Percentiles rank a stretch among this genome's conserved stretches.
Conservation (phyloP, 2,329 filamentous ascomycete genomes). For the Tolypocladium capitatum region DNA sequence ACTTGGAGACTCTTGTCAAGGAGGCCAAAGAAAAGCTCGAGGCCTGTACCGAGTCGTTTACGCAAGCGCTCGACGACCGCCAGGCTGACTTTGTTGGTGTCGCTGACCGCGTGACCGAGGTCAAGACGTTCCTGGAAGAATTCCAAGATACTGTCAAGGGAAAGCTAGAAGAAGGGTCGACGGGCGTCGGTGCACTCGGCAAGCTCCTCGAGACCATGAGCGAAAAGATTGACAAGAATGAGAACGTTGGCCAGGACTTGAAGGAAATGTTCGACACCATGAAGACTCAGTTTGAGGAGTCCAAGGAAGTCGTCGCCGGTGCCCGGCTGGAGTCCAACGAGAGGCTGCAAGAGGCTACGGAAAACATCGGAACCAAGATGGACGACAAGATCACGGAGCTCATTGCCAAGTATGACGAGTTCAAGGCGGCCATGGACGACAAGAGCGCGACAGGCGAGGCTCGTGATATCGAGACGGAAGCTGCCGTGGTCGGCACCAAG, state of each 20-base stretch:
- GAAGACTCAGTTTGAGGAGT: conserved; percentile 77
- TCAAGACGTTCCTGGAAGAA: conserved; percentile 65
- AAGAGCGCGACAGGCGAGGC: conserved; percentile 62
- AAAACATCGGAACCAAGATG: conserved; percentile 40
- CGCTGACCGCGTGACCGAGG: conserved; percentile 62
- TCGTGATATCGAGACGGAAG: conserved; percentile 58
- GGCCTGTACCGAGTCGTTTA: conserved; percentile 56
- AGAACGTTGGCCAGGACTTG: conserved; percentile 46
- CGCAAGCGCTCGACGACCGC: conserved; percentile 69
- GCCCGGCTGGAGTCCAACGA: conserved; percentile 75
- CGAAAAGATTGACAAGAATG: conserved; percentile 46
- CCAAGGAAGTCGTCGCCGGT: conserved; percentile 64
- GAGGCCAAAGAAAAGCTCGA: conserved; percentile 58
- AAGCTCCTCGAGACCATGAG: conserved; percentile 55
- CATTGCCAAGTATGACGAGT: conserved; percentile 77
- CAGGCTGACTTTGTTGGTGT: conserved; percentile 73
- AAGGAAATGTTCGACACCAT: conserved; percentile 63
- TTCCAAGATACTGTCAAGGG: conserved; percentile 64
- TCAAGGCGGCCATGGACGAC: conserved; percentile 60
- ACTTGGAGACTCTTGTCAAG: conserved; percentile 54
- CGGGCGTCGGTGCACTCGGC: conserved; percentile 59
- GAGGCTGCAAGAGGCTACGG: conserved; percentile 50
- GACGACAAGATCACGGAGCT: conserved; percentile 61
- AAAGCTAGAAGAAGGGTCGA: conserved; percentile 63
- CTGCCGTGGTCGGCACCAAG: conserved; percentile 63